Evolutionary conservation across 805 yeast genomes (phyloP).

Genomic region (Ogataea allantospora): DNA sequence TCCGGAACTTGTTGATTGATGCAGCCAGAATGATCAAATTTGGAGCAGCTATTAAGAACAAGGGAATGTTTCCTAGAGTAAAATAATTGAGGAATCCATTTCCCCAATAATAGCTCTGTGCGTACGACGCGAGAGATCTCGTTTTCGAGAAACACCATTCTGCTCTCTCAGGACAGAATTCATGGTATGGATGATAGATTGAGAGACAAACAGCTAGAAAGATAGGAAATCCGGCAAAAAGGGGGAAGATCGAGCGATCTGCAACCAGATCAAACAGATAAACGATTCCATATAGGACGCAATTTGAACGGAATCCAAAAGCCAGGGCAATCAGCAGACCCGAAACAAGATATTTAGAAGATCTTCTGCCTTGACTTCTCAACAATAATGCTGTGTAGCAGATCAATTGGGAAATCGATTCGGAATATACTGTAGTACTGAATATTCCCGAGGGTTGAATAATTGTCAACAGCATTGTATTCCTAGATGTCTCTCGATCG

Average conservation of each 20-base stretch:
- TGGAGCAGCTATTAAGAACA: conserved; percentile 76
- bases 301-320: conserved; percentile 70
- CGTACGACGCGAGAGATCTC: conserved; percentile 64
- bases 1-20: conserved; percentile 40
- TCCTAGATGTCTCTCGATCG: conserved; percentile 12
- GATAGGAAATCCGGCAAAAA: conserved; percentile 58
- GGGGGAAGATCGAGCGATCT: conserved; percentile 29
- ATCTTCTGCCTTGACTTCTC: conserved; percentile 30
- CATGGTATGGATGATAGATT: conserved; percentile 51
- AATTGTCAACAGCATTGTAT: conserved; percentile 41
- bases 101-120: conserved; percentile 84
- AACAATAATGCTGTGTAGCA: conserved; percentile 55
- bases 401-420: conserved; percentile 62
- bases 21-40: conserved; percentile 46
- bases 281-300: conserved; percentile 66
- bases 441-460: conserved; percentile 83
- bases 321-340: conserved; percentile 57
- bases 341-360: conserved; percentile 38
- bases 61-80: conserved; percentile 78
- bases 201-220: conserved; percentile 44
- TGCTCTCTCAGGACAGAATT: conserved; percentile 68
- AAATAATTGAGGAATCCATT: conserved; percentile 81
- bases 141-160: conserved; percentile 69
- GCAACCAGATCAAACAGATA: conserved; percentile 56
- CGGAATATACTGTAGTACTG: conserved; percentile 71